Evolutionary conservation across 208 protist species (phyloP).

Genomic region (Trypanosoma mega): DNA sequence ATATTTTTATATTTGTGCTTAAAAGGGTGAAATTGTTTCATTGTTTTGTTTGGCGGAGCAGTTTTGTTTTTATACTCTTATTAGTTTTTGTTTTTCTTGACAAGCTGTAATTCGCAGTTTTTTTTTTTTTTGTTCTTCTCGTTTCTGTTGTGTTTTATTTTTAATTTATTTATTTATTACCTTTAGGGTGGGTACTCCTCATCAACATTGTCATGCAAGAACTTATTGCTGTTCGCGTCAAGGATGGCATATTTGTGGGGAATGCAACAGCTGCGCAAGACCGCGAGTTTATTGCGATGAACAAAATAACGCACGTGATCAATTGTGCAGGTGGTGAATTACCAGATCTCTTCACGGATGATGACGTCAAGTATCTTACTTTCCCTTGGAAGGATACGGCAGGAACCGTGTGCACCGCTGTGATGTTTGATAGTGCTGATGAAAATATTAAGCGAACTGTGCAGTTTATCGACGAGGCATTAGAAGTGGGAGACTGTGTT

Average conservation of each 20-base stretch:
- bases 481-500: slow-evolving; percentile 82
- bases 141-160: neutral
- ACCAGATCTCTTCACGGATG: slow-evolving; percentile 72
- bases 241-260: slow-evolving; percentile 92
- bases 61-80: no score
- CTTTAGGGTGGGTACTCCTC: neutral
- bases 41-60: no score
- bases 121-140: slow-evolving; percentile 15
- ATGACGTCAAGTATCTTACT: slow-evolving; percentile 86
- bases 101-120: no score
- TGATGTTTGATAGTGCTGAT: slow-evolving; percentile 83
- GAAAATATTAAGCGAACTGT: slow-evolving; percentile 74
- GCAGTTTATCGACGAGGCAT: slow-evolving; percentile 86
- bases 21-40: no score
- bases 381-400: slow-evolving; percentile 89
- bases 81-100: no score
- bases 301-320: slow-evolving; percentile 92
- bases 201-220: slow-evolving; percentile 42
- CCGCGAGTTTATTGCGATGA: slow-evolving; percentile 87
- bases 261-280: slow-evolving; percentile 84
- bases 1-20: no score
- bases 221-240: slow-evolving; percentile 87
- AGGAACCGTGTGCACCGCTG: slow-evolving; percentile 68
- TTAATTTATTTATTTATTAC: slow-evolving; percentile 16
- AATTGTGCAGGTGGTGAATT: slow-evolving; percentile 91